Base-by-base conservation (phyloP, 176 grass and related monocot genomes). In the Tuctoria greenei region DNA sequence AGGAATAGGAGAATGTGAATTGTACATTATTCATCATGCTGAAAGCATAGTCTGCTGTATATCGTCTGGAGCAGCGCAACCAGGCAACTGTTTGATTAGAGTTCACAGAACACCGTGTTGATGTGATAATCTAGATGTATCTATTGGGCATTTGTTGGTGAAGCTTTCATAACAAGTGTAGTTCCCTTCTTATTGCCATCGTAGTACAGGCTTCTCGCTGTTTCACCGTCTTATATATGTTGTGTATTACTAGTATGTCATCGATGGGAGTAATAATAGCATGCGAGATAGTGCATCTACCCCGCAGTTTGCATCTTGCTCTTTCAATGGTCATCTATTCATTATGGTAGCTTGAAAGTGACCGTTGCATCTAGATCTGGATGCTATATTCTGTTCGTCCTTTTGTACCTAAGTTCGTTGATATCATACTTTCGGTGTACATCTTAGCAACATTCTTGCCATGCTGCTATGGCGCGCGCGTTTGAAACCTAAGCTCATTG, bases 1-100 rank as follows among this genome's bases (percentile, higher is more conserved):
- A 93, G 83, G 83, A 93, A 81, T 88, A 97, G 85, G 86, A 93
- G 91, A 88, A 56, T 82, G 58, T 93, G 84, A 93, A 47, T 77
- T 84, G 88, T 88, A 94, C 67, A 90, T 93, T 90, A 69, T 86
- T 83, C 69, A 83, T 83, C 54, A 79, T 45, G 43, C 56, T 52
- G 71, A 88, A 20, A 51, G 51, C 55, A 79, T 79, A 79, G 86
- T 51, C 57, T 64, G 47, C 31, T 52, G 61, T 80, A 88, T 79
- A 80, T 84, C 10, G 81, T 79, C 75, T 57, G 86, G 80, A 75
- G 51, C 75, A 38, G 69, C 55, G n/a, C 54, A 74, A 38, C 75
- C 75, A 83, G 85, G 64, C 86, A 84, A 88, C 75, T 88, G 86
- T 88, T 88, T 79, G 81, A 88, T 88, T 84, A 88, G 86, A 84